These are phyloP conservation scores for Sordariomycetes sp. DNA, from an alignment of 2,329 filamentous ascomycete species.

Conservation along the genomic window DNA sequence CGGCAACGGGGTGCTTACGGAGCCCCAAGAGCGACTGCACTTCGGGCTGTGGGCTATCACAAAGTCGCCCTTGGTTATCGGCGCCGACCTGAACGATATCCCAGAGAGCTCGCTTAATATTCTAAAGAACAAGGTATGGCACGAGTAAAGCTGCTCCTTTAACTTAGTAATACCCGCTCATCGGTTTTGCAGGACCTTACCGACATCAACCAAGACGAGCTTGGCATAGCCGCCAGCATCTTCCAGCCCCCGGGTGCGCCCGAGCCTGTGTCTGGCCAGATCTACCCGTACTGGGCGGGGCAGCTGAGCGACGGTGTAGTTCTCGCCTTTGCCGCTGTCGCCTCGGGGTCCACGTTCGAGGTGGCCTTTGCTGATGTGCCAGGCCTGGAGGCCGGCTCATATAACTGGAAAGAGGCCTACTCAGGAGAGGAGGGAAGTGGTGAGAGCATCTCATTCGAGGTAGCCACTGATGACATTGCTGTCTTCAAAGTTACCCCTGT, in stretches of 20 bases:
- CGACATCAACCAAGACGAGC: conserved; percentile 16
- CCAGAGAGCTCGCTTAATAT: conserved; percentile 9
- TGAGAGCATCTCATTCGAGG: conserved; percentile 10
- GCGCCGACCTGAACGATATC: conserved; percentile 14
- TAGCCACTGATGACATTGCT: conserved; percentile 14
- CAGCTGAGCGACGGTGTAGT: conserved; percentile 21
- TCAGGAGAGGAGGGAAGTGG: conserved; percentile 13
- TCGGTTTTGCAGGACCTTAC: conserved; percentile 11
- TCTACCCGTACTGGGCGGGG: conserved; percentile 29
- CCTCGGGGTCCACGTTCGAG: conserved; percentile 25
- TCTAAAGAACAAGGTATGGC: conserved; percentile 11
- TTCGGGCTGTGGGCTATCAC: conserved; percentile 17
- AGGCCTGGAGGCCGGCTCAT: conserved; percentile 25
- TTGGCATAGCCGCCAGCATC: conserved; percentile 13
- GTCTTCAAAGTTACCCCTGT: conserved; percentile 13
- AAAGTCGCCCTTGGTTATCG: conserved; percentile 15
- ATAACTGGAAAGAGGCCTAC: conserved; percentile 25
- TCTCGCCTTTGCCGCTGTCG: conserved; percentile 25
- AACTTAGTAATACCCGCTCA: not conserved
- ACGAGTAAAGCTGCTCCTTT: not conserved
- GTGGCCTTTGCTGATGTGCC: conserved; percentile 31
- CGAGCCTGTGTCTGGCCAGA: conserved; percentile 28
- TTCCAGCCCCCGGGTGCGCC: conserved; percentile 12
- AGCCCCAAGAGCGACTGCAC: conserved; percentile 13
- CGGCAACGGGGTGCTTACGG: conserved; percentile 10